phyloP scores from a whole-genome alignment of 1,139 yeast genomes.

The Insectozyma bohioensis region DNA sequence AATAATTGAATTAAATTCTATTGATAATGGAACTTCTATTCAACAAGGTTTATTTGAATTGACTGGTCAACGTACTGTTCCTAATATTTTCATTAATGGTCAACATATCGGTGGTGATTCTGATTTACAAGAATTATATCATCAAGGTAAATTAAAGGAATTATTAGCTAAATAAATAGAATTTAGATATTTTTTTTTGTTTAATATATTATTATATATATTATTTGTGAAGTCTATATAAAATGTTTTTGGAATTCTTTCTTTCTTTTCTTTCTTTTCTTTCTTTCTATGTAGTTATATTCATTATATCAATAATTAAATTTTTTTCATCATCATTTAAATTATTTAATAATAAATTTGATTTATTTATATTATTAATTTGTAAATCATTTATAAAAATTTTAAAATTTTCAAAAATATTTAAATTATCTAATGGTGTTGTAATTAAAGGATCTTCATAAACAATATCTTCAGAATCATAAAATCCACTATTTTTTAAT shows the following conservation, averaged over 20 bases:
- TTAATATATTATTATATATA: conserved; percentile 1
- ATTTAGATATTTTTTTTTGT: neutral
- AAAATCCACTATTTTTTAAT: conserved; percentile 39
- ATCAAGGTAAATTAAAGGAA: conserved; percentile 16
- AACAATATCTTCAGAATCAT: conserved; percentile 54
- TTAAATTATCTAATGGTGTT: conserved; percentile 72
- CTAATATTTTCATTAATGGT: conserved; percentile 80
- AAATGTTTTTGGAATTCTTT: no score
- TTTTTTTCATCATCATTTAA: conserved; percentile 14
- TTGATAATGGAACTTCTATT: conserved; percentile 30
- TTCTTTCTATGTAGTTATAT: no score
- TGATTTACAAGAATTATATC: conserved; percentile 61
- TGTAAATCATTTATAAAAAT: conserved; percentile 13
- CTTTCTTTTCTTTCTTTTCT: no score
- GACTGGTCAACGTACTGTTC: conserved; percentile 87
- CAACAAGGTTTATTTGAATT: conserved; percentile 69
- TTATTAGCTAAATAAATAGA: conserved; percentile 15
- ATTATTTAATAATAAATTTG: conserved; percentile 16
- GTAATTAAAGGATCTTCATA: conserved; percentile 81
- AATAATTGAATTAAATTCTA: conserved; percentile 24
- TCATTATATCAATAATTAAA: conserved; percentile 13
- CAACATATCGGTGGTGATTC: conserved; percentile 90
- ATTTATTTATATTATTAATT: conserved; percentile 14
- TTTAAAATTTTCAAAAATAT: conserved; percentile 38
- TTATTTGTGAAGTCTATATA: no score